Base-by-base conservation (phyloP, 352 stramenopile genomes). In the Plasmopara halstedii region DNA sequence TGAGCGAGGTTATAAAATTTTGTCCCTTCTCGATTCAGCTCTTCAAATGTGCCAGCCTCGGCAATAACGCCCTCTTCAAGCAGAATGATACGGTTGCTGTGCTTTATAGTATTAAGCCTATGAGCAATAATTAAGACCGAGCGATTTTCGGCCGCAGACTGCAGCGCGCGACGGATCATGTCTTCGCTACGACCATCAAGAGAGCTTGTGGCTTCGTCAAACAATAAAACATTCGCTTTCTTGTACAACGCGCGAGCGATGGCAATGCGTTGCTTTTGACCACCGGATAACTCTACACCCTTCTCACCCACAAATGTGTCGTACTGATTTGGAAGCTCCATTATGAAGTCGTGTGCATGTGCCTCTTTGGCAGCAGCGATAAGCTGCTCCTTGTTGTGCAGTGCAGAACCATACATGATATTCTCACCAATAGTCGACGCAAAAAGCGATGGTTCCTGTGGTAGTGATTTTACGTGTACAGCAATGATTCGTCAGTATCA, bases 301-400 rank as follows among this genome's bases (percentile, higher is more conserved):
- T 97, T 93, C 68, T 98, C 95, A 35, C 96, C 94, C 9, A 99
- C 95, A 38, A 96, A 82, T 1, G 96, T 98, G 27, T 99, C 86
- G 70, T 96, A 98, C 54, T 95, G 74, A 38, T 98, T 72, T 1
- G 88, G 85, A 41, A 99, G 46, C 37, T 63, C 61, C 56, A 69
- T 67, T 37, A 89, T 83, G 35, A 93, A 93, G 9, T 91, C 82
- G 42, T 91, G 74, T 5, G 73, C 74, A 21, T 90, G 67, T 11
- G 83, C 82, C 41, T 77, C 59, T 54, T 88, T 86, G 3, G 83
- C 73, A 35, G 70, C 77, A 33, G 57, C 62, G 17, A 85, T 39
- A 26, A 90, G 20, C 27, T 76, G 64, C 22, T 78, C 59, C 31
- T 85, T 60, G 50, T 85, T 70, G 34, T 71, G 68, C 22, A 60